These are phyloP conservation scores for Alternaria novae-zelandiae DNA, from an alignment of 2,329 filamentous ascomycete genomes.

Conservation along the genomic window DNA sequence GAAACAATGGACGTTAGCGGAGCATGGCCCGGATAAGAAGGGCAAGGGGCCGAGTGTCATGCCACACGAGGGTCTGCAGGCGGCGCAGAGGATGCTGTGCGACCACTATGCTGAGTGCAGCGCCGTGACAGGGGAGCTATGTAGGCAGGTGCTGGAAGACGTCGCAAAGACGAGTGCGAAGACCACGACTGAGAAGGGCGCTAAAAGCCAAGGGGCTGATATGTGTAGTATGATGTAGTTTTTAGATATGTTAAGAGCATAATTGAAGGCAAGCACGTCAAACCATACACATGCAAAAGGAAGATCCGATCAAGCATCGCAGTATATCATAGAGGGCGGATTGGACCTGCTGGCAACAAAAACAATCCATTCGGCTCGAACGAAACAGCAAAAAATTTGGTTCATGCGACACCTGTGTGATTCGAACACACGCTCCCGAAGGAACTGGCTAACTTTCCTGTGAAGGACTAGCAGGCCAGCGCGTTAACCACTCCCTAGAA, in stretches of 20 bases:
- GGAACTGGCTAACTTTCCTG: slow-evolving; percentile 31
- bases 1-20: slow-evolving; percentile 49
- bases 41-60: slow-evolving; percentile 54
- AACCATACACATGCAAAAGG: too few species aligned
- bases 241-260: not conserved
- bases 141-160: slow-evolving; percentile 66
- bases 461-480: slow-evolving; percentile 32
- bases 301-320: too few species aligned
- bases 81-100: slow-evolving; percentile 65
- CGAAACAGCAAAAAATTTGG: slow-evolving; percentile 11
- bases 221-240: slow-evolving; percentile 17
- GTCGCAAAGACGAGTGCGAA: slow-evolving; percentile 64
- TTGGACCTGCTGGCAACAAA: too few species aligned
- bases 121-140: slow-evolving; percentile 65
- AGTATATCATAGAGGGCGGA: too few species aligned
- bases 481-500: slow-evolving; percentile 29
- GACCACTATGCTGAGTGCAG: slow-evolving; percentile 70
- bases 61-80: slow-evolving; percentile 56
- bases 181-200: slow-evolving; percentile 63
- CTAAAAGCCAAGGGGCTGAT: slow-evolving; percentile 51
- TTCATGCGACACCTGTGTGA: slow-evolving; percentile 33
- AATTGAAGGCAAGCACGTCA: not conserved
- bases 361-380: not conserved
- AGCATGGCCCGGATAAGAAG: slow-evolving; percentile 43
- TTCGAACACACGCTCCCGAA: slow-evolving; percentile 39